These are phyloP conservation scores for Venturia carpophila DNA, from an alignment of 2,329 filamentous ascomycete species.

Conservation along the genomic window DNA sequence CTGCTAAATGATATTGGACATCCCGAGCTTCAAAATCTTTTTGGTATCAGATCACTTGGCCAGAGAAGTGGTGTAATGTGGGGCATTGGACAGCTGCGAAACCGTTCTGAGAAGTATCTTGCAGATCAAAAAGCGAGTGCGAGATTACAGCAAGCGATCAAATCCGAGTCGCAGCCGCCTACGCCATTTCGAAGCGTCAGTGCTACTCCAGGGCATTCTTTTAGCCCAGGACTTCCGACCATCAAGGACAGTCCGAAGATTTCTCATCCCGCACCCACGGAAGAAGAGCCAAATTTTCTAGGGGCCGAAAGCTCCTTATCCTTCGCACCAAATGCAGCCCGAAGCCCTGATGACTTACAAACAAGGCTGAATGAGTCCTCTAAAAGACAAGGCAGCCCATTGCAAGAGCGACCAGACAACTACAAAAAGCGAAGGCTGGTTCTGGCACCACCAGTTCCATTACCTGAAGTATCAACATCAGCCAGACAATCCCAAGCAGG, in stretches of 20 bases:
- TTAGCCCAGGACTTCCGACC: neutral
- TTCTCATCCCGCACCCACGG: neutral
- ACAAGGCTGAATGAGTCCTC: neutral
- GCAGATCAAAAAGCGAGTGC: neutral
- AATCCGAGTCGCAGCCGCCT: neutral
- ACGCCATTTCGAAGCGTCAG: conserved; percentile 6
- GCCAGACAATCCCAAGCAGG: neutral
- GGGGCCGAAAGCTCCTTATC: neutral
- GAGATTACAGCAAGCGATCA: conserved; percentile 10
- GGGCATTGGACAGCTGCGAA: conserved; percentile 51
- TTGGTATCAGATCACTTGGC: conserved; percentile 51
- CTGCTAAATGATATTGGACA: conserved; percentile 52
- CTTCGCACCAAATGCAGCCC: neutral
- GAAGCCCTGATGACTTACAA: neutral
- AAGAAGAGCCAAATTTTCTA: neutral
- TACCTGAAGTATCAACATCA: neutral
- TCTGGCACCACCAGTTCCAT: conserved; percentile 1
- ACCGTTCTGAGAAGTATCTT: conserved; percentile 34
- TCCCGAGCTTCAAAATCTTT: conserved; percentile 43
- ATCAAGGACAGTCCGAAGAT: neutral
- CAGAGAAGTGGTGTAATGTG: conserved; percentile 51
- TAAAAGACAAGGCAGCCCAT: conserved; percentile 3
- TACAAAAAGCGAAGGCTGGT: conserved; percentile 1
- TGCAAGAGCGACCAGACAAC: conserved; percentile 1
- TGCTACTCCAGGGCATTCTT: neutral